These are phyloP conservation scores for Elongisporangium anandrum DNA, from an alignment of 352 stramenopile species.

Conservation along the genomic window DNA sequence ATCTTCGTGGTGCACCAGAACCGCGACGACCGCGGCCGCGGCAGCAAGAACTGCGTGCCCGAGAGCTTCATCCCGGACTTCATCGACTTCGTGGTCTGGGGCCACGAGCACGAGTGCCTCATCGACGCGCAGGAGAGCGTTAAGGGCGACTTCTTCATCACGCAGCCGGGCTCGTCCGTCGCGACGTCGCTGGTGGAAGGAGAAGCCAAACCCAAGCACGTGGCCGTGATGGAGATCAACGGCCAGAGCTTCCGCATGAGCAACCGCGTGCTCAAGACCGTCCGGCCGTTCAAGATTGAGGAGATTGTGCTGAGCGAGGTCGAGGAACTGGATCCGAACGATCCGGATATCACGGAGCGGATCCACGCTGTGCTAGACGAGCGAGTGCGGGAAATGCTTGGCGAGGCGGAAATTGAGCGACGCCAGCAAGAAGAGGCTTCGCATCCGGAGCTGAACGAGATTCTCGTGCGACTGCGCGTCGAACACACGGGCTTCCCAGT, in stretches of 20 bases:
- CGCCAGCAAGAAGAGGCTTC: conserved; percentile 15
- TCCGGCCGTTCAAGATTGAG: conserved; percentile 92
- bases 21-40: conserved; percentile 89
- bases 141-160: conserved; percentile 95
- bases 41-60: conserved; percentile 96
- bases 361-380: conserved; percentile 65
- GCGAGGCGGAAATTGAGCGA: conserved; percentile 47
- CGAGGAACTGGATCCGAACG: conserved; percentile 88
- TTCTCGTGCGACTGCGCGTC: conserved; percentile 82
- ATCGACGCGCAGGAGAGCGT: conserved; percentile 93
- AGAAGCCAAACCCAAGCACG: conserved; percentile 80
- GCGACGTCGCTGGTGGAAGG: conserved; percentile 93
- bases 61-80: conserved; percentile 98
- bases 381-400: conserved; percentile 65
- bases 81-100: conserved; percentile 97
- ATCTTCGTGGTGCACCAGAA: conserved; percentile 99
- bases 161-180: conserved; percentile 95
- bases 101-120: conserved; percentile 98
- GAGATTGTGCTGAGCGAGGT: conserved; percentile 88
- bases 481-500: conserved; percentile 88
- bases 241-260: conserved; percentile 88
- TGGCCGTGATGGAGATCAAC: conserved; percentile 87
- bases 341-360: conserved; percentile 74
- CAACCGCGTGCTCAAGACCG: conserved; percentile 79
- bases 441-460: conserved; percentile 34